A percentile compares a stretch with the other conserved stretches of the same genome.
Conservation (phyloP, 768 basidiomycete genomes). For the Russula brevipes region DNA sequence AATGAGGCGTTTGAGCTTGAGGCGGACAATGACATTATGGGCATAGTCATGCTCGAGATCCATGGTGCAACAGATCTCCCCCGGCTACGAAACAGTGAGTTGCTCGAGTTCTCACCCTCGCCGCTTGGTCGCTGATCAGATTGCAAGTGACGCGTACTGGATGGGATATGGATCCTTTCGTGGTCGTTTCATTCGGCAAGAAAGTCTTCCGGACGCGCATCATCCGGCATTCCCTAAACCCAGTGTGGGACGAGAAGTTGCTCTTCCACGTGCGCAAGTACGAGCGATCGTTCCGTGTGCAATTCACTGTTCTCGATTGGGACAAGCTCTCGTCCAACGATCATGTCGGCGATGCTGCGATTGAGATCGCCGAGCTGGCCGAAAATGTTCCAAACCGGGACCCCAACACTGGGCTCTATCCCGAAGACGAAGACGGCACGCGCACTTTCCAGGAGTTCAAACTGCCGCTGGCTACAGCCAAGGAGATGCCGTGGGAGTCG, state of each 20-base stretch:
- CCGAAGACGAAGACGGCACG: constrained; percentile 49
- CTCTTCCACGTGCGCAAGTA: constrained; percentile 91
- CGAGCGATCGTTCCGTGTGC: constrained; percentile 71
- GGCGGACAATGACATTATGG: constrained; percentile 75
- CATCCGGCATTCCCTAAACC: constrained; percentile 79
- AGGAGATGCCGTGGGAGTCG: constrained; percentile 65
- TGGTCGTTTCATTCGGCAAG: constrained; percentile 92
- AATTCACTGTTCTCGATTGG: constrained; percentile 90
- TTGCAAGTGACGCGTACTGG: constrained; percentile 72
- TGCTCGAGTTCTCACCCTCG: background rate
- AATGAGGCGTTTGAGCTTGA: constrained; percentile 53
- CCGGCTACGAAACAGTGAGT: constrained; percentile 77
- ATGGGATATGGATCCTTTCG: constrained; percentile 98
- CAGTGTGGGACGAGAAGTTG: constrained; percentile 91
- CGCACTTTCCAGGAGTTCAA: constrained; percentile 67
- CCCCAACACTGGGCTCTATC: constrained; percentile 48
- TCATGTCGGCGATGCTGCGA: constrained; percentile 70
- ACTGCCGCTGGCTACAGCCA: constrained; percentile 55
- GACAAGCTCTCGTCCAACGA: constrained; percentile 91
- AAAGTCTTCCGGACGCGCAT: constrained; percentile 94
- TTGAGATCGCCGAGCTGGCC: constrained; percentile 65
- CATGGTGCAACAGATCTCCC: constrained; percentile 80
- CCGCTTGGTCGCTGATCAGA: background rate
- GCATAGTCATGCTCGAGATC: constrained; percentile 95
- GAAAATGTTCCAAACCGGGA: constrained; percentile 46